Base-by-base conservation (phyloP, 106 monocot genomes). In the Amphibolis antarctica region DNA sequence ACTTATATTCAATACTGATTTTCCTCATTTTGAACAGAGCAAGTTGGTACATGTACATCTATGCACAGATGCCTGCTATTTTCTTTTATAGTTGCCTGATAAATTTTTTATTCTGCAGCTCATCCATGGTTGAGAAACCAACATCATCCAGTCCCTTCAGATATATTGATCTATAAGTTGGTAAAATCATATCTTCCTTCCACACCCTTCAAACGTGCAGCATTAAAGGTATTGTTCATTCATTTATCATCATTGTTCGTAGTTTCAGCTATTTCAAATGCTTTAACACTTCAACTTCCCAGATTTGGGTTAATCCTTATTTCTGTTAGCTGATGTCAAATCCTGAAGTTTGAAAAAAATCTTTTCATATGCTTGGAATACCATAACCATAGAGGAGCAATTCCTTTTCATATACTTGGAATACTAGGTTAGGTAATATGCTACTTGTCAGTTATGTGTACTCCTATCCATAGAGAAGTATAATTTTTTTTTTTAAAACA, bases 121-220 rank as follows among this genome's bases (percentile, higher is more conserved):
- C 92, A 92, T 58, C 87, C 92, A 15, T 92, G 92, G 87, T 59
- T 92, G 72, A 74, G 84, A 59, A 77, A 87, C 52, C 77, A 76
- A 46, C 63, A 74, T 17, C 63, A 60, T 9, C 55, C 64, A 43
- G 53, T 88, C 9, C 82, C 84, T 47, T 52, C 87, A 29, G 92
- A 92, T 71, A 74, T 92, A 59, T 60, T 87, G 22, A 80, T 85
- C 27, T 92, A 71, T 59, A 92, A 77, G 72, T 77, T 84, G 63
- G 64, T 92, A 44, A 92, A 88, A 60, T 78, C 77, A 54, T 83
- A 83, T 43, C 66, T 83, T 46, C 86, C 70, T 29, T 76, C 91
- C 28, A 81, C 90, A 26, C 80, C 83, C 63, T 83, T 91, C 26
- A 91, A 83, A 69, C 78, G 81, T 63, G 69, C 80, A 55, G 86